Evolutionary conservation across 1,284 basidiomycete species (phyloP), one percentile per base, ranked within the genome.

Genomic region (Xerocomus minutiporus): DNA sequence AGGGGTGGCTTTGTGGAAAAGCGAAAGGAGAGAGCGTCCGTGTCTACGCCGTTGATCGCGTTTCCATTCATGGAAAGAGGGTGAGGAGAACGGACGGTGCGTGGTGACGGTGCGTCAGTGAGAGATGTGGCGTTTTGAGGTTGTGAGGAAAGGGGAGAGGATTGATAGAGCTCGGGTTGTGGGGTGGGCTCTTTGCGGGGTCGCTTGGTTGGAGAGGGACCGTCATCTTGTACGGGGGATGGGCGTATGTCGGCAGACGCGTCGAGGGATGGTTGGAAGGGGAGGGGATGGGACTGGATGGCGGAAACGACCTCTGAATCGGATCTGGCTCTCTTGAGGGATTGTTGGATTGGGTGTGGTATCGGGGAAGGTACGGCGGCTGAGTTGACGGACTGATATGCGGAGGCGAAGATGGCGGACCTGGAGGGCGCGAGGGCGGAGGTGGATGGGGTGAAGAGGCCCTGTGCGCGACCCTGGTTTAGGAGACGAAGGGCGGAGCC

Each of bases 401-500:
- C 60, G 60, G 69, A 70, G 51, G 66, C 53, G 52, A 69, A 71
- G 47, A 61, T 61, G 29, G 65, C 72, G 66, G 67, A 72, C 61
- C 62, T 71, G 50, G 68, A 73, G 51, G 60, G 71, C 60, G 57
- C 61, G 40, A 71, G 68, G 51, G 72, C 69, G 46, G 88, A 84
- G 12, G 86, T 89, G 23, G 87, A 88, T 4, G 87, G 87, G 11
- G 88, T 90, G 65, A 91, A 90, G 26, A 91, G 76, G 48, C 89
- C 89, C 73, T 91, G 88, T 0, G 89, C 88, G 50, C 88, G 83
- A 52, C 89, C 89, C 75, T 92, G 88, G 62, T 88, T 86, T 39
- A 91, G 77, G 43, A 91, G 75, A 50, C 85, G 83, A 38, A 88
- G 79, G 25, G 88, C 88, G 46, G 88, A 88, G 49, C 88, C 85